Evolutionary conservation across 495 filamentous ascomycete genomes (phyloP).

Genomic region (Aspergillus nanangensis): DNA sequence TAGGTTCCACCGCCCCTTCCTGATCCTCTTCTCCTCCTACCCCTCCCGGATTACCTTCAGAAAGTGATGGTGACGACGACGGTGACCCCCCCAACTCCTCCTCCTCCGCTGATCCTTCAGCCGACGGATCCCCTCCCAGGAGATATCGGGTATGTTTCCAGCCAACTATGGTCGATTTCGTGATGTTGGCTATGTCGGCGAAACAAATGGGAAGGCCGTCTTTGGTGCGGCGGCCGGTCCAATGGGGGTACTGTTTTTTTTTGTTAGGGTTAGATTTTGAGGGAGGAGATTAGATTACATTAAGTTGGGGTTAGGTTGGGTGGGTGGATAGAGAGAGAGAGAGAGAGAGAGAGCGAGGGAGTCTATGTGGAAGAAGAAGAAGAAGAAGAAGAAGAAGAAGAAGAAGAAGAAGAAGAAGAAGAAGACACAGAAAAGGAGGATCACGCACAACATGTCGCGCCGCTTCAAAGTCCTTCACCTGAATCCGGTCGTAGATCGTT

Average conservation of each 20-base stretch:
- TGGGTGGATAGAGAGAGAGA: too few species aligned
- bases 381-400: background rate
- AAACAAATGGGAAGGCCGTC: constrained; percentile 23
- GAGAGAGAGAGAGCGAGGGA: too few species aligned
- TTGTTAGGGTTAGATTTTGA: background rate
- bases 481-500: constrained; percentile 19
- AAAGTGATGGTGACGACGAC: too few species aligned
- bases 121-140: background rate
- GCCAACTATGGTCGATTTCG: constrained; percentile 6
- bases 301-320: too few species aligned
- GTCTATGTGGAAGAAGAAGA: background rate
- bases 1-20: background rate
- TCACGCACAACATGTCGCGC: constrained; percentile 17
- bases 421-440: background rate
- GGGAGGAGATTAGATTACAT: too few species aligned
- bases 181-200: constrained; percentile 17
- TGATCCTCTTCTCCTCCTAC: too few species aligned
- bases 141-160: constrained; percentile 19
- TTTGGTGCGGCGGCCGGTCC: constrained; percentile 31
- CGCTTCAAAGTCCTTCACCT: constrained; percentile 23
- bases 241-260: constrained; percentile 24
- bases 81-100: too few species aligned
- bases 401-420: background rate
- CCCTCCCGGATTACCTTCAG: too few species aligned
- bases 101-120: too few species aligned